A percentile compares a stretch with the other conserved stretches of the same genome.
Evolutionary conservation across 2,329 filamentous ascomycete genomes (phyloP).

Genomic region (Apiospora saccharicola): DNA sequence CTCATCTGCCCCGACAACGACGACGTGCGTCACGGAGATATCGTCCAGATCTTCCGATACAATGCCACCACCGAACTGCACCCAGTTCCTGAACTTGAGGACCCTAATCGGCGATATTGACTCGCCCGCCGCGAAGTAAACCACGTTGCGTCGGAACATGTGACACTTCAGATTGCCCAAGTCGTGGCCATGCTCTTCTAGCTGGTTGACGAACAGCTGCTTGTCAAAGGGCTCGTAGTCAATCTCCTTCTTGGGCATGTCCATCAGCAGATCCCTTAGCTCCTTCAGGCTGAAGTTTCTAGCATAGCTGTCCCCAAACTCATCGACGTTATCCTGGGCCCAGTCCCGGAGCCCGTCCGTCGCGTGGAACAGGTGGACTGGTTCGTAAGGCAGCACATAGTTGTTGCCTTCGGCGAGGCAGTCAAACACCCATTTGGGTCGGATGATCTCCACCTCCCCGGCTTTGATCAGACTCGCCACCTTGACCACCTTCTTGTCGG

Average conservation of each 20-base stretch:
- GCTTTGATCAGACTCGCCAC: conserved; percentile 83
- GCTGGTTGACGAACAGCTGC: conserved; percentile 57
- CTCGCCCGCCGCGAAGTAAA: conserved; percentile 48
- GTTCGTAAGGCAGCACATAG: conserved; percentile 69
- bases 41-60: conserved; percentile 60
- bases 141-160: conserved; percentile 58
- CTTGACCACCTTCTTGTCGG: conserved; percentile 82
- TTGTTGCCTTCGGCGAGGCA: conserved; percentile 69
- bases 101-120: conserved; percentile 44
- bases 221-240: conserved; percentile 49
- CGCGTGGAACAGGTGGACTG: conserved; percentile 75
- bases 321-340: conserved; percentile 72
- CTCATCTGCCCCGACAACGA: conserved; percentile 60
- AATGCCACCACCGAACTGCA: conserved; percentile 74
- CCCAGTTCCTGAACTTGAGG: conserved; percentile 60
- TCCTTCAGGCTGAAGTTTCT: conserved; percentile 72
- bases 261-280: conserved; percentile 58
- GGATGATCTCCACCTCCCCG: conserved; percentile 75
- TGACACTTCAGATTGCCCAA: conserved; percentile 58
- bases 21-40: conserved; percentile 73
- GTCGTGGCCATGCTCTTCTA: conserved; percentile 64
- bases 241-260: conserved; percentile 59
- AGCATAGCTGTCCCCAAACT: conserved; percentile 83
- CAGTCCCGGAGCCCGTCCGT: conserved; percentile 61
- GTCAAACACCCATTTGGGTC: conserved; percentile 83